phyloP scores from a whole-genome alignment of 495 filamentous ascomycete species.

The Aspergillus incahuasiensis region DNA sequence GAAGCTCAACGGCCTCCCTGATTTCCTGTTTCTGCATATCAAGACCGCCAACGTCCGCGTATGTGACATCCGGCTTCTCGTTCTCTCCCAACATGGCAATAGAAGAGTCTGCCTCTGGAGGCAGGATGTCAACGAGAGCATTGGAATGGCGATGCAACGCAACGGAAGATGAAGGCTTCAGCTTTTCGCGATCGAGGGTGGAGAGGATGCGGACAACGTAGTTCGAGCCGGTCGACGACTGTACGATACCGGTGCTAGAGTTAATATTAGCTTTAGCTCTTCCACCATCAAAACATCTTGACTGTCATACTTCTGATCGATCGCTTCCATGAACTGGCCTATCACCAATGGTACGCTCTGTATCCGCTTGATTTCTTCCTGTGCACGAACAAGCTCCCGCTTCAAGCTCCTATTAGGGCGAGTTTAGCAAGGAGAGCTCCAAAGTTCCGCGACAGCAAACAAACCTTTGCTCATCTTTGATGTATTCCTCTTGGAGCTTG shows the following conservation, averaged over 20 bases:
- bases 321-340: slow-evolving; percentile 99
- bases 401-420: slow-evolving; percentile 74
- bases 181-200: slow-evolving; percentile 93
- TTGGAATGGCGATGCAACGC: slow-evolving; percentile 97
- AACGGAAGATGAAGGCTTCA: slow-evolving; percentile 96
- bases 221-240: slow-evolving; percentile 96
- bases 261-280: slow-evolving; percentile 19
- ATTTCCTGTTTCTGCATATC: slow-evolving; percentile 99
- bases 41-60: slow-evolving; percentile 93
- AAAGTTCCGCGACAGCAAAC: not conserved
- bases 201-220: slow-evolving; percentile 98
- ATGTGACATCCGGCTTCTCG: slow-evolving; percentile 98
- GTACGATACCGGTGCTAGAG: slow-evolving; percentile 89
- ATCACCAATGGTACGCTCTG: slow-evolving; percentile 97
- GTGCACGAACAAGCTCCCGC: slow-evolving; percentile 91
- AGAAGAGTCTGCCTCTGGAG: slow-evolving; percentile 94
- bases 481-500: slow-evolving; percentile 97
- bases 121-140: slow-evolving; percentile 95
- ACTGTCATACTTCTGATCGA: slow-evolving; percentile 86
- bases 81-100: slow-evolving; percentile 96
- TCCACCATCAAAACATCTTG: not conserved
- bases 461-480: slow-evolving; percentile 98
- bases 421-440: not conserved
- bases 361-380: slow-evolving; percentile 99
- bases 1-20: slow-evolving; percentile 92